Evolutionary conservation across 306 rosid genomes (phyloP), one percentile per base, ranked within the genome.

Genomic region (Rosa chinensis): DNA sequence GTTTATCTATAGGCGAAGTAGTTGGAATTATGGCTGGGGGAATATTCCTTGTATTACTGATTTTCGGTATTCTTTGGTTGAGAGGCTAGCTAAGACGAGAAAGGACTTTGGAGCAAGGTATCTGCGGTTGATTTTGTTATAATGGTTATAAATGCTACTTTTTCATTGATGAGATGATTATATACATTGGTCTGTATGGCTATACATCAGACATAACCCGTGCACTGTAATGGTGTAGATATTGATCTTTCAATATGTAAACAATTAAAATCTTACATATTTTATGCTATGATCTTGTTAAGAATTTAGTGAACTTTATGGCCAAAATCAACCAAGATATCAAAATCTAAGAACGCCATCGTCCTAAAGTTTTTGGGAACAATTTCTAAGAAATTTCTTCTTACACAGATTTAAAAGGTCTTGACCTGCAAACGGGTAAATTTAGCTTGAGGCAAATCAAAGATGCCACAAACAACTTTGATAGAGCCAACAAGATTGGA

Each of bases 381-480:
- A 7, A 8, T 58, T n/a, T 58, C 13, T 58, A 9, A 58, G 5
- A 58, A n/a, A 3, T 14, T 50, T 1, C 64, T 58, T 58, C 12
- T 58, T 21, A 25, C 12, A 8, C 80, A 87, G 94, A 84, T 69
- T 70, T 92, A 32, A 85, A 72, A 23, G 91, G 85, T 59, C 17
- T 88, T 75, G 89, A 90, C 67, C 52, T 88, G 32, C 86, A 85
- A 82, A 90, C 91, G 5, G 79, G 88, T 16, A 40, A 74, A 64
- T 89, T 85, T 84, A 84, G 88, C n/a, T 88, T 89, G 42, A 73
- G 87, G 50, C 90, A 89, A 85, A 80, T 92, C 28, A 87, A 73
- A 85, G 87, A 83, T 25, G 94, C 97, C 72, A 92, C 92, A 17
- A 81, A 76, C 55, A 84, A 92, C 77, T 92, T 92, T 72, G 92